Conservation (phyloP, 768 basidiomycete genomes). For the Mycena kentingensis region DNA sequence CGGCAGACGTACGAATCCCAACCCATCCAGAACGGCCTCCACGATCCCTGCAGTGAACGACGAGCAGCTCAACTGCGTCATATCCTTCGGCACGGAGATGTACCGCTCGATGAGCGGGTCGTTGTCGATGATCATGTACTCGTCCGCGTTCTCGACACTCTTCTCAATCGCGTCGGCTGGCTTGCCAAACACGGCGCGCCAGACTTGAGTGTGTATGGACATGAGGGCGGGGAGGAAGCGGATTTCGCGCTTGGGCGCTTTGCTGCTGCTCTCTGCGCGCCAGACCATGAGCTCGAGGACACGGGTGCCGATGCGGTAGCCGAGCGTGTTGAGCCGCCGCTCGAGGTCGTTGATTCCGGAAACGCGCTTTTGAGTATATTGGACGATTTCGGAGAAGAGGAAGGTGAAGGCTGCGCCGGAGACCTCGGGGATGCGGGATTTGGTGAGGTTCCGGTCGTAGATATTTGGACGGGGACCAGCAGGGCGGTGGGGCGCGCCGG, state of each 20-base stretch:
- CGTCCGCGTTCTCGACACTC: slow-evolving; percentile 94
- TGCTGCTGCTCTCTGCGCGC: slow-evolving; percentile 75
- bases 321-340: slow-evolving; percentile 85
- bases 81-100: slow-evolving; percentile 92
- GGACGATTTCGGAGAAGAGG: slow-evolving; percentile 89
- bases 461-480: slow-evolving; percentile 65
- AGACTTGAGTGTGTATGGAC: slow-evolving; percentile 93
- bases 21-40: slow-evolving; percentile 92
- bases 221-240: slow-evolving; percentile 89
- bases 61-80: slow-evolving; percentile 94
- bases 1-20: slow-evolving; percentile 79
- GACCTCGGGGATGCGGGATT: slow-evolving; percentile 82
- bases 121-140: slow-evolving; percentile 99
- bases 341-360: slow-evolving; percentile 95
- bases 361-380: slow-evolving; percentile 96
- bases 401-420: slow-evolving; percentile 84
- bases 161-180: slow-evolving; percentile 94
- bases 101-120: slow-evolving; percentile 89
- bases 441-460: slow-evolving; percentile 88
- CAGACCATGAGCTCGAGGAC: slow-evolving; percentile 85
- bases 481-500: slow-evolving; percentile 39
- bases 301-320: slow-evolving; percentile 87
- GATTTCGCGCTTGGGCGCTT: slow-evolving; percentile 91
- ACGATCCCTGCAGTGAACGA: slow-evolving; percentile 97
- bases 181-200: slow-evolving; percentile 91